phyloP scores from a whole-genome alignment of 805 yeast species.

The Grigorovia yakushimaensis region DNA sequence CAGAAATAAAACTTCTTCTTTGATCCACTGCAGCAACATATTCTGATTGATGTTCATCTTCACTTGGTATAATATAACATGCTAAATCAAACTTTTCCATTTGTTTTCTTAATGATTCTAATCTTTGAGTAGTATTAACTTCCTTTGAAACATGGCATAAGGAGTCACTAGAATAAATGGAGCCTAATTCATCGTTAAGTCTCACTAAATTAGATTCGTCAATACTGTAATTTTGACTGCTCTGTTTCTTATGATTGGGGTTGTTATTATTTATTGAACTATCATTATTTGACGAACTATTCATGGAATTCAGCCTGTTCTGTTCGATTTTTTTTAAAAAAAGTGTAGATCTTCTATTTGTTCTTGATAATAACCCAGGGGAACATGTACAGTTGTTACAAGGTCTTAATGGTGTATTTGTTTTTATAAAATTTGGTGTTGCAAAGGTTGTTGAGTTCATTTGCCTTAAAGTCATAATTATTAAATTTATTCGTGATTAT shows the following conservation, averaged over 20 bases:
- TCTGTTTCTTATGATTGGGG: background rate
- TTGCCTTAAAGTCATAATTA: background rate
- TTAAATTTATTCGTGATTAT: background rate
- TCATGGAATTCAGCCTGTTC: constrained; percentile 5
- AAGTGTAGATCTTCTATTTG: constrained; percentile 47
- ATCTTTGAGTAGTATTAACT: constrained; percentile 50
- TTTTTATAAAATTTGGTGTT: background rate
- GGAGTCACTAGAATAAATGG: constrained; percentile 32
- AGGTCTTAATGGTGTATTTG: constrained; percentile 32
- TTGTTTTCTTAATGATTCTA: constrained; percentile 47
- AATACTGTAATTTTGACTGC: background rate
- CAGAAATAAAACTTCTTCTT: constrained; percentile 73
- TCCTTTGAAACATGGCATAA: constrained; percentile 31
- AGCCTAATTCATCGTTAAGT: constrained; percentile 16
- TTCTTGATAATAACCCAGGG: constrained; percentile 68
- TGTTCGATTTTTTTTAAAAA: constrained; percentile 29
- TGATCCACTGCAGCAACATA: constrained; percentile 76
- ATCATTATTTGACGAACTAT: background rate
- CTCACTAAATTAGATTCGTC: background rate
- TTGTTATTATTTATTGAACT: background rate
- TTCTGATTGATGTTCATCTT: constrained; percentile 91
- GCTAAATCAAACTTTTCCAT: constrained; percentile 59
- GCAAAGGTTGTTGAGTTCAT: background rate
- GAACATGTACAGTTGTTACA: constrained; percentile 78
- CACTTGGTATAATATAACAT: constrained; percentile 73